These are phyloP conservation scores for Cyanidium caldarium DNA, from an alignment of 23 red algal genomes.

Conservation along the genomic window DNA sequence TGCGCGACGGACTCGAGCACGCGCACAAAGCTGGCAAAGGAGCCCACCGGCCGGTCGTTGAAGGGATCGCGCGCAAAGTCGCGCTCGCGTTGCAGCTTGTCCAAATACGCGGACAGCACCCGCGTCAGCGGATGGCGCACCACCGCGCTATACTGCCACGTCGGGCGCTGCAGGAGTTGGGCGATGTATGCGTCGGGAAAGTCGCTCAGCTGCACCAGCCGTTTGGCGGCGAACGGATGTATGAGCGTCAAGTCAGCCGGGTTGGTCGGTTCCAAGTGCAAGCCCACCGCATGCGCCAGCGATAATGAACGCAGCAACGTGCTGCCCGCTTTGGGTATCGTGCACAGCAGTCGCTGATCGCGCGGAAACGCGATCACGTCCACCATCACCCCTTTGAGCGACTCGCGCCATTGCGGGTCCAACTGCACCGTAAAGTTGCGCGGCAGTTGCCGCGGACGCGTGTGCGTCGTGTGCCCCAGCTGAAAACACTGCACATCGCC, in stretches of 20 bases:
- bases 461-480: too few species aligned
- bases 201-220: background rate
- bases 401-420: too few species aligned
- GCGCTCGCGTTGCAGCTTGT: background rate
- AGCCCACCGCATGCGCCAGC: background rate
- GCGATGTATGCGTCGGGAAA: background rate
- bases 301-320: background rate
- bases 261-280: background rate
- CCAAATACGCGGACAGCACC: background rate
- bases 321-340: background rate
- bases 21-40: background rate
- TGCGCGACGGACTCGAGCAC: background rate
- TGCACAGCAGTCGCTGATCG: background rate
- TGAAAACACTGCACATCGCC: too few species aligned
- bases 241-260: background rate
- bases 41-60: background rate
- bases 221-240: background rate
- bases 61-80: background rate
- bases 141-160: background rate
- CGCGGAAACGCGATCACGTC: background rate
- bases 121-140: constrained; percentile 6
- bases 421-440: too few species aligned
- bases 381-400: too few species aligned
- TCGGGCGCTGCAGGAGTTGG: background rate
- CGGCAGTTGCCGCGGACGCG: too few species aligned